Conservation (phyloP, 352 stramenopile species). For the Blastocystis sp. region DNA sequence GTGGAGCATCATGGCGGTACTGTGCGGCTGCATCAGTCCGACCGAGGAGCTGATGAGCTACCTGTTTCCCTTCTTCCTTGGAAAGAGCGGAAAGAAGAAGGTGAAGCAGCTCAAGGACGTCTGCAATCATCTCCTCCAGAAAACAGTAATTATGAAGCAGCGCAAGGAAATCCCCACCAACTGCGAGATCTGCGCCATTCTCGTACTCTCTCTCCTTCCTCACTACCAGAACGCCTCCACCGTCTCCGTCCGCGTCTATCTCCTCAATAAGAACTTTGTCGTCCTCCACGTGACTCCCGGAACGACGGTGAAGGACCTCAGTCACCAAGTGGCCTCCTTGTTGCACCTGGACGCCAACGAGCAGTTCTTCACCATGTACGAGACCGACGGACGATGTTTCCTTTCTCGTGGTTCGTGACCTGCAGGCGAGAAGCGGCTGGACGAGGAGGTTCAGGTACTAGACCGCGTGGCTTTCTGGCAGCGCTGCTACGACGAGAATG, state of each 20-base stretch:
- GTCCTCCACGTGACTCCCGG: neutral
- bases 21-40: conserved; percentile 7
- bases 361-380: conserved; percentile 15
- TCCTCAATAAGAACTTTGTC: neutral
- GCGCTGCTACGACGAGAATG: neutral
- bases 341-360: neutral
- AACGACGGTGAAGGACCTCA: conserved; percentile 2
- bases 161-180: conserved; percentile 13
- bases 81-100: neutral
- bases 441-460: conserved; percentile 21
- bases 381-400: neutral
- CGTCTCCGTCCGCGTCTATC: conserved; percentile 1
- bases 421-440: neutral
- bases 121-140: neutral
- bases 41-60: conserved; percentile 11
- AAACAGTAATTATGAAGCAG: conserved; percentile 32
- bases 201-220: neutral
- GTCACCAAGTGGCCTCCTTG: neutral
- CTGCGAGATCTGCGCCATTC: conserved; percentile 22
- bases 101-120: neutral
- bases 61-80: neutral
- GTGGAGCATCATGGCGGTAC: conserved; percentile 39
- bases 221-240: neutral
- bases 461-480: conserved; percentile 31
- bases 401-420: neutral